Base-by-base conservation (phyloP, 257 asterid genomes). In the Jacaranda mimosifolia region DNA sequence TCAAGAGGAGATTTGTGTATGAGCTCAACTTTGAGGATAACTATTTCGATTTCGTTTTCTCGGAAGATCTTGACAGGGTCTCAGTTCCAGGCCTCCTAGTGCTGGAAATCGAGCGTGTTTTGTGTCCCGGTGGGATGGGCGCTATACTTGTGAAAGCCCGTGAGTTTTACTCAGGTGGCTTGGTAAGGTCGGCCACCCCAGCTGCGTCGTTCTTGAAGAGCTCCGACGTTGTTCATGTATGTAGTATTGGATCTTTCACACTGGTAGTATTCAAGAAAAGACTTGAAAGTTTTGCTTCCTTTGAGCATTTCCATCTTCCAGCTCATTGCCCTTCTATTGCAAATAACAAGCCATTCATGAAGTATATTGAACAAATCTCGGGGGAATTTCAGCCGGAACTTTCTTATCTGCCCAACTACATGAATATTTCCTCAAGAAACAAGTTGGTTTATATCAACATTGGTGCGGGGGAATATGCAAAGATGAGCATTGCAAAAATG, bases 41-140 rank as follows among this genome's bases (percentile, higher is more conserved):
- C 39, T 70, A 83, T 74, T 93, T 95, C 67, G 96, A 95, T 52
- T 88, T 95, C 72, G 96, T 95, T 63, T 95, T 88, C 89, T 84
- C 93, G 0, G 84, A 88, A 57, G 91, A 89, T 84, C 90, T 95
- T 8, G 97, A 93, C 69, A 60, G 84, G 87, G 92, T 86, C 7
- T 86, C 96, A 0, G 84, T 92, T 17, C 98, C 98, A 0, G 83
- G 95, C 35, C 91, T 95, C 72, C 84, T 95, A 4, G 89, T 91
- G 62, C 83, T 74, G 40, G 99, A 95, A 86, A 89, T 93, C 21
- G 99, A 95, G 86, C 97, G 99, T 13, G 91, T 95, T 19, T 78
- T 95, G 6, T 86, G 88, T 18, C 93, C 97, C 0, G 97, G 98
- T 43, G 97, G 99, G 77, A 77, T 66, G 0, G 99, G 99, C 9